A percentile compares a stretch with the other conserved stretches of the same genome.
Conservation (phyloP, 768 basidiomycete species). For the Suillus brevipes region DNA sequence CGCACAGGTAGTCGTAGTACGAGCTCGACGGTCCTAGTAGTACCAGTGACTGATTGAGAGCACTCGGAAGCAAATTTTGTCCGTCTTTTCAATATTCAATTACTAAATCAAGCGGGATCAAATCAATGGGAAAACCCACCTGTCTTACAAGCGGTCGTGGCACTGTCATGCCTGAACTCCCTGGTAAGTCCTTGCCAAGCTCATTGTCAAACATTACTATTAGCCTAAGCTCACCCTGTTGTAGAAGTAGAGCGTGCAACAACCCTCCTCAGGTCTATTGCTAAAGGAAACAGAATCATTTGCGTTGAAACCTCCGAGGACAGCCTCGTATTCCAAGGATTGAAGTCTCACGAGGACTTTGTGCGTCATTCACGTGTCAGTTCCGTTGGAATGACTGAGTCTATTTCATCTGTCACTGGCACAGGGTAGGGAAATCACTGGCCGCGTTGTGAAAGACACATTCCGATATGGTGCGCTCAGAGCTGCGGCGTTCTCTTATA, state of each 20-base stretch:
- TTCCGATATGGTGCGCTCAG: constrained; percentile 51
- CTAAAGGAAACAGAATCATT: constrained; percentile 51
- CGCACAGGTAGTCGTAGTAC: neutral
- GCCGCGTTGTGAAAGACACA: constrained; percentile 47
- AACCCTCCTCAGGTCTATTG: constrained; percentile 51
- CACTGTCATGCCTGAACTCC: constrained; percentile 52
- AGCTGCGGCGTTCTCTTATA: neutral
- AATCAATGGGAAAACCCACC: neutral
- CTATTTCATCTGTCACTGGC: constrained; percentile 1
- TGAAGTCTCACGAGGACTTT: constrained; percentile 56
- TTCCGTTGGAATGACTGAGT: constrained; percentile 10
- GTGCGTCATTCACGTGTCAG: constrained; percentile 40
- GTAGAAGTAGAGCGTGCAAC: constrained; percentile 74
- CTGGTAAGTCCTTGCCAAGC: constrained; percentile 36
- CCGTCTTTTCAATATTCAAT: neutral
- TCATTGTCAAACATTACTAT: neutral
- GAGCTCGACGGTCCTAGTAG: neutral
- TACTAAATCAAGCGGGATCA: neutral
- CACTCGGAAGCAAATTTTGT: neutral
- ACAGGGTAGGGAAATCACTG: constrained; percentile 55
- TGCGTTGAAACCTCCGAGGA: constrained; percentile 62
- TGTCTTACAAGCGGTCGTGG: neutral
- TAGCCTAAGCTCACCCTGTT: neutral
- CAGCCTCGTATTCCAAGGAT: constrained; percentile 59
- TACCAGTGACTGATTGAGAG: neutral